Base-by-base conservation (phyloP, 1,139 yeast species). In the Hansenula lynferdii region DNA sequence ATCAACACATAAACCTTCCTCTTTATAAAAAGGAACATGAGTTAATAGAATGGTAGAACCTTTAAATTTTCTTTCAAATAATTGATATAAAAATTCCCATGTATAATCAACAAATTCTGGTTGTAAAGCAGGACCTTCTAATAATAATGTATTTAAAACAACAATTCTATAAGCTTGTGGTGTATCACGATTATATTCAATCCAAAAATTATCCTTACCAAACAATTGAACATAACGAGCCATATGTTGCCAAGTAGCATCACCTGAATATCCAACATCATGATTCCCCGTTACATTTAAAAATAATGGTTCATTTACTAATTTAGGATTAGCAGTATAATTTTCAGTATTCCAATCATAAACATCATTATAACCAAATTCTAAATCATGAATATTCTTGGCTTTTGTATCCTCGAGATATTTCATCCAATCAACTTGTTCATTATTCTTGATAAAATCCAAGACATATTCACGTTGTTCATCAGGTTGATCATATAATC, bases 201-300 rank as follows among this genome's bases (percentile, higher is more conserved):
- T 75, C 60, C 85, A 86, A 57, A 70, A 90, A 61, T 90, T 92
- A 53, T 87, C 86, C 50, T 80, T 77, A 15, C 98, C 98, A 62
- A 85, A 90, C 24, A 82, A 65, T 22, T 65, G 64, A 39, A 71
- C 73, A 64, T 78, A 94, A 45, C 98, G 69, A 1, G 86, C 77
- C 78, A 89, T 76, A 52, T 95, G 95, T 54, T 86, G 96, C 69
- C 82, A 79, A 0, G 96, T 87, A 34, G 95, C 87, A 62, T 94
- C 98, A 0, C 97, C 97, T 39, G 87, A 79, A 57, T 92, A 92
- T 0, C 98, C 98, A 41, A 92, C 80, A 58, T 92, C 98, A 58
- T 92, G 98, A 57, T 92, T 94, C 2, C 98, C 98, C 0, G 96
- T 82, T 31, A 92, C 67, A 56, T 92, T 90, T 42, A 87, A 72